Evolutionary conservation across 305 asterid genomes (phyloP), one percentile per base, ranked within the genome.

Genomic region (Galium porrigens): DNA sequence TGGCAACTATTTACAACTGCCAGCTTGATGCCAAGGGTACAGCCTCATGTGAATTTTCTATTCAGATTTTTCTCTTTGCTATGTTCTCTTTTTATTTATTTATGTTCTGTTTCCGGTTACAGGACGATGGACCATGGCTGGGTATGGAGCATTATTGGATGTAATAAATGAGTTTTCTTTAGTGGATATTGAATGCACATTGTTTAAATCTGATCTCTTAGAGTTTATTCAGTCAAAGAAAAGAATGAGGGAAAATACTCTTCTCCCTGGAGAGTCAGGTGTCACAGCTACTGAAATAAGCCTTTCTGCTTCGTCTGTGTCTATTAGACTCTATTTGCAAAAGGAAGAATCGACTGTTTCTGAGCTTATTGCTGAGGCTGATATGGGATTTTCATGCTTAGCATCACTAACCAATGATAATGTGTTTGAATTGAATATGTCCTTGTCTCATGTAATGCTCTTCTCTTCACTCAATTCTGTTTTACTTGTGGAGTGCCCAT

Each of bases 401-500:
- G 78, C 80, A 69, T 85, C 87, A 20, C 60, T 89, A 68, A 63
- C 64, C 71, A 73, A 78, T 80, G 94, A 70, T 58, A 73, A 63
- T 60, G 86, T 76, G 62, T 70, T 56, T 12, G 56, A 48, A 68
- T 72, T 87, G 58, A 77, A 82, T 72, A 72, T 84, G 68, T 80
- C 97, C 34, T 73, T 85, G 69, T 82, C 83, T 77, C 79, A 86
- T 59, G 74, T 89, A 51, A 71, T 80, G 41, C 77, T 89, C 63
- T 89, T 85, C 80, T 92, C 99, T 53, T 72, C 79, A n/a, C 71
- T 81, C 53, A 87, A 79, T 70, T 84, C 95, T 62, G 86, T 89
- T 74, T 64, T 80, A 79, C 95, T 92, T 74, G 84, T 78, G 34
- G 86, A 92, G 72, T 82, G 82, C 76, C 49, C 83, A 74, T 78